A percentile compares a stretch with the other conserved stretches of the same genome.
phyloP scores from a whole-genome alignment of 2,329 filamentous ascomycete species.

The Fusarium sp. region DNA sequence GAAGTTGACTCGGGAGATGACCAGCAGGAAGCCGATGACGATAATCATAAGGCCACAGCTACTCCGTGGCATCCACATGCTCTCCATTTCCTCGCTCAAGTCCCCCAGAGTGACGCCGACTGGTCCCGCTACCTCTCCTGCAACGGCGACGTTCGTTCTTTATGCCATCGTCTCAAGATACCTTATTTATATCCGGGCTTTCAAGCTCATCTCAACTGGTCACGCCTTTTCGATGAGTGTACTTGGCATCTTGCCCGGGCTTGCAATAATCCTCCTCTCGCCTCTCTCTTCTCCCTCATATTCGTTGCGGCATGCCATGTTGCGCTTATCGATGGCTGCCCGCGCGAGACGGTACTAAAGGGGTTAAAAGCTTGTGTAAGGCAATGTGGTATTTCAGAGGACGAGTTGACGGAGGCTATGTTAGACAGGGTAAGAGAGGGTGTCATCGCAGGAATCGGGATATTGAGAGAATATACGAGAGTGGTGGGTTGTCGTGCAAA shows the following conservation, averaged over 20 bases:
- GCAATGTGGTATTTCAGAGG: slow-evolving; percentile 22
- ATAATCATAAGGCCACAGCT: too few species aligned
- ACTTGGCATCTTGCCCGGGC: slow-evolving; percentile 10
- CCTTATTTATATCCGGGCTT: slow-evolving; percentile 6
- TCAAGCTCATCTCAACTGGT: slow-evolving; percentile 7
- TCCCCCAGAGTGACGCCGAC: slow-evolving; percentile 22
- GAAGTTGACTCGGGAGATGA: neutral
- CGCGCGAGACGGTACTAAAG: neutral
- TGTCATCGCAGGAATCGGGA: slow-evolving; percentile 20
- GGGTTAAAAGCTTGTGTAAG: slow-evolving; percentile 17
- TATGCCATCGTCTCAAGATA: slow-evolving; percentile 22
- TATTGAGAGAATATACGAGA: slow-evolving; percentile 21
- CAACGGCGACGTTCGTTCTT: slow-evolving; percentile 15
- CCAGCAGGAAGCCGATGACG: neutral
- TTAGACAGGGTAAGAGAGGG: slow-evolving; percentile 26
- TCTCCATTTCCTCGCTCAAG: slow-evolving; percentile 20
- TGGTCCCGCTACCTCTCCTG: slow-evolving; percentile 26
- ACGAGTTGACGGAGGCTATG: slow-evolving; percentile 16
- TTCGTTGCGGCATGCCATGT: slow-evolving; percentile 36
- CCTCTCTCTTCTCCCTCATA: slow-evolving; percentile 29
- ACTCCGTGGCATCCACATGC: slow-evolving; percentile 24
- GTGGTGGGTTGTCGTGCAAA: slow-evolving; percentile 30
- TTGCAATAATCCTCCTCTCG: slow-evolving; percentile 6
- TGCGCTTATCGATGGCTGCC: slow-evolving; percentile 16
- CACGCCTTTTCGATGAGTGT: slow-evolving; percentile 24